Evolutionary conservation across 805 yeast genomes (phyloP), one percentile per base, ranked within the genome.

Genomic region (Yueomyces sp.): DNA sequence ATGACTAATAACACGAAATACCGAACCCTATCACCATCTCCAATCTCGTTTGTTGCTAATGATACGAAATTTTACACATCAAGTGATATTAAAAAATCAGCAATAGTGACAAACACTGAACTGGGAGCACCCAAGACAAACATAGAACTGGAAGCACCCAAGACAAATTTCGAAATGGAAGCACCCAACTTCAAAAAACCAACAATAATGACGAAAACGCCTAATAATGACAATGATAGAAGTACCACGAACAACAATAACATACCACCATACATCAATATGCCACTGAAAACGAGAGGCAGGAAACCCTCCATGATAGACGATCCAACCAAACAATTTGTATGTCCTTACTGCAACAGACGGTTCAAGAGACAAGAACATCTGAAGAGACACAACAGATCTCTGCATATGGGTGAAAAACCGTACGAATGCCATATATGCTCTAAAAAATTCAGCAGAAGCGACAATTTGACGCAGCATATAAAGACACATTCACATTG

Each of bases 321-420:
- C 11, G 84, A 77, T 52, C 69, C 66, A 49, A 47, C 55, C 11
- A 79, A 79, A 59, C 76, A 76, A 38, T 81, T 72, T 55, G 73
- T 73, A 31, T 81, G 88, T 57, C 73, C 73, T 32, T 72, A 69
- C 53, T 81, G 90, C 57, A 68, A 73, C 40, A 69, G 88, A 50
- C 58, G 74, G 40, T 82, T 82, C 62, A 77, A 79, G 55, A 69
- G 92, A 51, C 85, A 81, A 57, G 92, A 82, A 54, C 92, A 82
- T 59, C 63, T 82, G 51, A 80, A 79, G 56, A 69, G 92, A 47
- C 92, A 82, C 53, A 74, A 78, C 56, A 65, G 88, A 45, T 77
- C 85, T 26, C 66, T 82, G 47, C 92, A 82, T 54, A 80, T 82
- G 33, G 70, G 78, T 44, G 85, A 79, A 45, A 81, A 79, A 58